Evolutionary conservation across 352 stramenopile genomes (phyloP), one percentile per base, ranked within the genome.

Genomic region (Aphanomyces invadans): DNA sequence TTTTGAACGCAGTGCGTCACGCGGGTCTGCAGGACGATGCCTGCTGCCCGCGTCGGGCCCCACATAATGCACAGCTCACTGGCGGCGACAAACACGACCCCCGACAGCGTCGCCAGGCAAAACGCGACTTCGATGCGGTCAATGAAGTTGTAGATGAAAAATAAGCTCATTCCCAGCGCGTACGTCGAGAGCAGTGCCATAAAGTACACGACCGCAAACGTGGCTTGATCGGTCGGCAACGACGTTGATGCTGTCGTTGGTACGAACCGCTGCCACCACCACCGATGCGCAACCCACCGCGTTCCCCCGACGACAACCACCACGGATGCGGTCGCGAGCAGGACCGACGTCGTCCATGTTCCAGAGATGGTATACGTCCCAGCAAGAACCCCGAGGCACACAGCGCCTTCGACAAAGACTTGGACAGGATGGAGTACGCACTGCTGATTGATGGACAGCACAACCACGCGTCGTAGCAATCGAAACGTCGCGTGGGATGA

Each of bases 141-240:
- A 36, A 91, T 90, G 73, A 91, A 83, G 54, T 87, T 80, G 63
- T 94, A 94, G 54, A 94, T 94, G 54, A 75, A 88, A 23, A 87
- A 73, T 15, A 94, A 65, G 9, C 78, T 86, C 28, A 92, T 48
- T 63, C 89, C 78, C 11, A 81, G 87, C 1, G 76, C 75, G 53
- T 88, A 94, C 3, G 76, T 79, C 36, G 15, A 33, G 63, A 92
- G 76, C 32, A 92, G 70, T 23, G 87, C 80, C 44, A 89, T 62
- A 48, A 73, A 91, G 61, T 90, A 92, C 4, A 92, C 65, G 36
- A 91, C 71, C 15, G 86, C 83, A 33, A 80, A 90, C 15, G 85
- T 90, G 25, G 78, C 7, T 42, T 42, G 36, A 42, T 42, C 36
- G 36, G 36, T 15, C 36, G 36, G 36, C 36, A 42, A 7, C 36